Conservation (phyloP, 2,329 filamentous ascomycete genomes). For the Onygenales sp. region DNA sequence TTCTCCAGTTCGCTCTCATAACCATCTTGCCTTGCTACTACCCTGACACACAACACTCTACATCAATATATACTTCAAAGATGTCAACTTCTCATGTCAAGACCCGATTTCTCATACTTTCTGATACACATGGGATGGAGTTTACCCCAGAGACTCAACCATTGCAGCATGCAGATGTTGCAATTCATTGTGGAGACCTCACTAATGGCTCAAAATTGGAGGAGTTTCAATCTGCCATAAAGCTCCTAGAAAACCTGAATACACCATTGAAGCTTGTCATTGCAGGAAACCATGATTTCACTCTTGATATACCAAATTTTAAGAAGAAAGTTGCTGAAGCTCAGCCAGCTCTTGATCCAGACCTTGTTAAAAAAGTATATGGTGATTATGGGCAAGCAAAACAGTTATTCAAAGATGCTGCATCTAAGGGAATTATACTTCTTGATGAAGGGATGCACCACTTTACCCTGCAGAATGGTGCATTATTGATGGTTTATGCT, state of each 20-base stretch:
- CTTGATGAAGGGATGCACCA: constrained; percentile 43
- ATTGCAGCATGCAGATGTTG: constrained; percentile 36
- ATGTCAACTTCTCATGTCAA: constrained; percentile 16
- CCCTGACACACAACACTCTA: too few species aligned
- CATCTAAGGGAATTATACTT: constrained; percentile 35
- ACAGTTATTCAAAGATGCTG: constrained; percentile 30
- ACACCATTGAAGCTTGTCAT: constrained; percentile 47
- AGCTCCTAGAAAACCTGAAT: constrained; percentile 33
- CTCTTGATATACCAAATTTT: constrained; percentile 30
- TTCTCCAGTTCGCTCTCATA: too few species aligned
- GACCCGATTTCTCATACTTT: constrained; percentile 37
- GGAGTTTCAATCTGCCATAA: constrained; percentile 35
- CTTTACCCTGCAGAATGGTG: constrained; percentile 43
- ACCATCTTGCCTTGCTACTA: too few species aligned
- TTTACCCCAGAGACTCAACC: constrained; percentile 16
- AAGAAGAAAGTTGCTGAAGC: constrained; percentile 22
- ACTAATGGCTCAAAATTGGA: constrained; percentile 33
- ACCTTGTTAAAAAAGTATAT: constrained; percentile 26
- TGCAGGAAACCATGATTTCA: constrained; percentile 47
- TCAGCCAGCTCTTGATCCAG: constrained; percentile 17
- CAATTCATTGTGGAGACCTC: constrained; percentile 46
- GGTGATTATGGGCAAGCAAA: constrained; percentile 31
- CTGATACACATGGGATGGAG: constrained; percentile 35
- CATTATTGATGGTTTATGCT: constrained; percentile 41
- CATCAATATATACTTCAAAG: too few species aligned